Evolutionary conservation across 257 asterid genomes (phyloP).

Genomic region (Avicennia marina): DNA sequence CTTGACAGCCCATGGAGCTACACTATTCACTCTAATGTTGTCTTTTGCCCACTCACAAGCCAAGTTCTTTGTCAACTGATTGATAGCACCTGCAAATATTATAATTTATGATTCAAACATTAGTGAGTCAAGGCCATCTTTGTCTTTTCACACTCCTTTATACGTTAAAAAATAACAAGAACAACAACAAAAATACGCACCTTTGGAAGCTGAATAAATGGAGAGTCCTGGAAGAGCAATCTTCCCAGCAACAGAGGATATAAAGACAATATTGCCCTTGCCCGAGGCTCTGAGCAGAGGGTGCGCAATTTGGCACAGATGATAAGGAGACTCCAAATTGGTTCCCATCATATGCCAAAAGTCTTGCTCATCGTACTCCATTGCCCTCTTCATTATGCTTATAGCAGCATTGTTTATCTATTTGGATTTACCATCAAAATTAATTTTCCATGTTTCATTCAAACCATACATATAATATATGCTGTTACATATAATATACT

Average conservation of each 20-base stretch:
- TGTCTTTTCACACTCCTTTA: not conserved
- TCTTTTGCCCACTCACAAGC: slow-evolving; percentile 49
- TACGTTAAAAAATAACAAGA: not conserved
- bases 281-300: slow-evolving; percentile 41
- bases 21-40: slow-evolving; percentile 35
- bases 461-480: not conserved
- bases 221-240: slow-evolving; percentile 27
- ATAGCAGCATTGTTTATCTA: slow-evolving; percentile 43
- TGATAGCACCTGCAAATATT: slow-evolving; percentile 27
- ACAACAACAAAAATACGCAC: not conserved
- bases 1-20: slow-evolving; percentile 35
- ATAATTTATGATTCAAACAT: not conserved
- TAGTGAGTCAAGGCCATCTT: not conserved
- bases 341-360: slow-evolving; percentile 33
- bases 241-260: slow-evolving; percentile 39
- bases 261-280: slow-evolving; percentile 39
- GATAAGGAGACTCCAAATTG: slow-evolving; percentile 39
- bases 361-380: slow-evolving; percentile 33
- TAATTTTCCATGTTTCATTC: not conserved
- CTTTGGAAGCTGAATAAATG: slow-evolving; percentile 41
- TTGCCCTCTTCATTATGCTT: slow-evolving; percentile 27
- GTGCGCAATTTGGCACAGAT: slow-evolving; percentile 43
- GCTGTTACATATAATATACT: no score
- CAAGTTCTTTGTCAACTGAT: slow-evolving; percentile 38
- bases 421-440: not conserved